These are phyloP conservation scores for Amanita jacksonii DNA, from an alignment of 768 basidiomycete genomes.

Conservation along the genomic window DNA sequence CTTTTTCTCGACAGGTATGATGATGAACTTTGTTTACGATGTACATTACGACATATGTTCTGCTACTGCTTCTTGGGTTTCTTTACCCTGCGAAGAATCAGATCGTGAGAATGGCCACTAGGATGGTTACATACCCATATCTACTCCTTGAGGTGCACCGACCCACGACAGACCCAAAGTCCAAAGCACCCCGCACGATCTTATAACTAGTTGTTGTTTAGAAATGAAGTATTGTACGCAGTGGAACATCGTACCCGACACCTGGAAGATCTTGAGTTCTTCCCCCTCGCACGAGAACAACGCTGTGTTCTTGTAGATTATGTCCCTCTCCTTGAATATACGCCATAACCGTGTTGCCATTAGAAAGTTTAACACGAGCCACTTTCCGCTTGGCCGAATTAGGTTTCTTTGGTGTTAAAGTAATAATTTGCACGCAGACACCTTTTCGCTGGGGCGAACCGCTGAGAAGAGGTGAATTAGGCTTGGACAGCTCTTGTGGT, in stretches of 20 bases:
- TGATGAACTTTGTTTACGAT: neutral
- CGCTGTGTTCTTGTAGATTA: conserved; percentile 95
- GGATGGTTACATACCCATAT: conserved; percentile 61
- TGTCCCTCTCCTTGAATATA: conserved; percentile 98
- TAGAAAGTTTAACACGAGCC: conserved; percentile 84
- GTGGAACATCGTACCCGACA: conserved; percentile 59
- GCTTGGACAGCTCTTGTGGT: conserved; percentile 37
- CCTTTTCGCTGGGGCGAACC: conserved; percentile 83
- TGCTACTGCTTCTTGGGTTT: conserved; percentile 85
- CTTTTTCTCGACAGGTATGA: neutral
- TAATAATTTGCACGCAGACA: conserved; percentile 76
- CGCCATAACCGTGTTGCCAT: conserved; percentile 82
- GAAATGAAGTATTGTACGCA: neutral
- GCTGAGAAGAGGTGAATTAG: conserved; percentile 76
- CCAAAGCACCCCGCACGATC: conserved; percentile 84
- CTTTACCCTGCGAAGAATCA: conserved; percentile 46
- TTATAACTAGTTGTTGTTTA: conserved; percentile 64
- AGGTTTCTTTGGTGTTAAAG: conserved; percentile 90
- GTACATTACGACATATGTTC: conserved; percentile 13
- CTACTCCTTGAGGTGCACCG: conserved; percentile 75
- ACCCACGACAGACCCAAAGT: conserved; percentile 85
- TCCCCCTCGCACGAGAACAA: conserved; percentile 91
- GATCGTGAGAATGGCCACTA: conserved; percentile 7
- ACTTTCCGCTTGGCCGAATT: conserved; percentile 99
- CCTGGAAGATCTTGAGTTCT: conserved; percentile 97